Conservation (phyloP, 1,284 basidiomycete species). For the Sporisorium exsertum region DNA sequence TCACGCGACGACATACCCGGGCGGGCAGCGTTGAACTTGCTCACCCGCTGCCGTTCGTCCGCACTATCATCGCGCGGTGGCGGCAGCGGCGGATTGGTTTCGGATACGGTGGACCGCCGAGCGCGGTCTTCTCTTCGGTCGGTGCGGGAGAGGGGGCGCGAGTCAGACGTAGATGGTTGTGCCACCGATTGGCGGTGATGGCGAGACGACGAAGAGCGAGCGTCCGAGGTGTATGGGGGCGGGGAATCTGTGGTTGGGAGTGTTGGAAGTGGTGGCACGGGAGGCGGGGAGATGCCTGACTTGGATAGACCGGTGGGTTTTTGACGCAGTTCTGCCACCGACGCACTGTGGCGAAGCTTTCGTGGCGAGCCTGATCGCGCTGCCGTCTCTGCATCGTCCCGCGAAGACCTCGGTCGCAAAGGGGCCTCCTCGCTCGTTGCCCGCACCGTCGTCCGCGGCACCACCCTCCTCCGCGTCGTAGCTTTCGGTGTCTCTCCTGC, state of each 20-base stretch:
- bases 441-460: constrained; percentile 14
- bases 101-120: constrained; percentile 29
- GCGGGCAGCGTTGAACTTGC: constrained; percentile 18
- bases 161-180: constrained; percentile 9
- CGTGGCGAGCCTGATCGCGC: constrained; percentile 13
- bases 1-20: constrained; percentile 46
- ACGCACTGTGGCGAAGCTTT: constrained; percentile 30
- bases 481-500: constrained; percentile 24
- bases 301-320: constrained; percentile 11
- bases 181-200: not conserved
- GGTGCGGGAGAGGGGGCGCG: not conserved
- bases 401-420: constrained; percentile 1
- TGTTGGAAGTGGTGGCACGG: constrained; percentile 11
- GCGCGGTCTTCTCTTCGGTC: constrained; percentile 15
- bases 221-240: not conserved
- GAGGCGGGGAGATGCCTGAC: constrained; percentile 10
- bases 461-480: constrained; percentile 4
- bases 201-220: not conserved
- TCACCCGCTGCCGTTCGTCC: not conserved
- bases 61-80: not conserved
- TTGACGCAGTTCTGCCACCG: constrained; percentile 29
- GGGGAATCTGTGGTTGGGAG: constrained; percentile 5
- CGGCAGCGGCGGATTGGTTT: not conserved
- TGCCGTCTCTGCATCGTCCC: not conserved
- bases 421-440: constrained; percentile 45